Evolutionary conservation across 176 grass and related monocot species (phyloP).

Genomic region (Carex kokanica): DNA sequence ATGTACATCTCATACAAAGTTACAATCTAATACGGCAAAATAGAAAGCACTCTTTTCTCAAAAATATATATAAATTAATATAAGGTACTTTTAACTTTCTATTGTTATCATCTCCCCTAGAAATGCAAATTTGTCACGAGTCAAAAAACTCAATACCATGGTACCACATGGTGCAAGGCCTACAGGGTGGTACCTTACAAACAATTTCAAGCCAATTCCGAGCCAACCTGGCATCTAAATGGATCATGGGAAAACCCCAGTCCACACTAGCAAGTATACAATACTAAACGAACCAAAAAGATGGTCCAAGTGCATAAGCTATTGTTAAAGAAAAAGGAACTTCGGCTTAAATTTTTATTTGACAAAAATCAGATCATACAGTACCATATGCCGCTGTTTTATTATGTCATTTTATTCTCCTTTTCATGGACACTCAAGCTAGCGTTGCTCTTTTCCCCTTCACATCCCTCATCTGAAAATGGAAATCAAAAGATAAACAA

Average conservation of each 20-base stretch:
- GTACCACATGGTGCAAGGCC: not conserved
- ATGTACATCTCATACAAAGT: conserved; percentile 1
- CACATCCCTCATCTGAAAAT: conserved; percentile 67
- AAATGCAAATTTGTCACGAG: not conserved
- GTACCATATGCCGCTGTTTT: conserved; percentile 9
- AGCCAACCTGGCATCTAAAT: conserved; percentile 9
- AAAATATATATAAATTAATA: not conserved
- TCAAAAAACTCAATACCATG: not conserved
- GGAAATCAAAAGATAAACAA: not conserved
- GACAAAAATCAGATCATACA: conserved; percentile 25
- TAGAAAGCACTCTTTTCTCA: not conserved
- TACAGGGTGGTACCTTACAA: not conserved
- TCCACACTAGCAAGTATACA: not conserved
- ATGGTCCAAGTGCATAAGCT: conserved; percentile 9
- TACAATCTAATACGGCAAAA: not conserved
- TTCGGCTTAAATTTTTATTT: not conserved
- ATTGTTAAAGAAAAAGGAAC: not conserved
- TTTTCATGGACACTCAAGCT: conserved; percentile 44
- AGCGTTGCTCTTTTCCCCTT: conserved; percentile 93
- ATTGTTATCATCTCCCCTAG: conserved; percentile 4
- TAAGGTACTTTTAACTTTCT: not conserved
- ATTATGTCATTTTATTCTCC: not conserved
- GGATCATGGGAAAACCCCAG: not conserved
- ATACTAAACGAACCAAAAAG: not conserved
- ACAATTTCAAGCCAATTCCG: conserved; percentile 5